Evolutionary conservation across 1,139 yeast species (phyloP), one percentile per base, ranked within the genome.

Genomic region (Hyphopichia pseudoburtonii): DNA sequence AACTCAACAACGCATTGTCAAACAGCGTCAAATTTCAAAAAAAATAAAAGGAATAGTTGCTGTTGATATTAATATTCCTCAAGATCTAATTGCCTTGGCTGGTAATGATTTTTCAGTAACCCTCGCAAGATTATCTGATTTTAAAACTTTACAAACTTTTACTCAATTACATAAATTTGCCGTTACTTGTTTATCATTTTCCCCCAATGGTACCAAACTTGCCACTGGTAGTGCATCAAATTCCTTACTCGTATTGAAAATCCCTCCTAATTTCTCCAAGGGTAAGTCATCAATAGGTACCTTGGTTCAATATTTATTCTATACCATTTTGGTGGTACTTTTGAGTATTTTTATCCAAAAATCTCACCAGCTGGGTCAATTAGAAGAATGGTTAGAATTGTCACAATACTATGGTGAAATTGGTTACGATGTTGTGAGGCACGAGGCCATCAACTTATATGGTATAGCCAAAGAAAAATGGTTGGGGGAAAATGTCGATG

Each of bases 181-280:
- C 9, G 82, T 90, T 36, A 90, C 97, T 0, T 73, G 78, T 35
- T 77, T 87, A 9, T 69, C 79, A 0, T 80, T 89, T 43, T 82
- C 87, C 12, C 83, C 87, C 8, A 75, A 80, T 49, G 90, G 92
- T 11, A 64, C 75, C 29, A 67, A 75, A 38, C 64, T 89, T 34
- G 95, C 90, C 1, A 78, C 90, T 12, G 85, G 82, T 0, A 84
- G 95, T 33, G 95, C 94, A 2, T 87, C 95, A 2, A 84, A 86
- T 44, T 75, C 88, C 1, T 75, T 89, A 28, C 78, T 74, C 45
- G 80, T 88, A 5, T 64, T 80, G 41, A 71, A 68, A 41, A 57
- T 87, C 17, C 90, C 94, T 3, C 62, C 61, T n/a, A 71, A 70
- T 19, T 69, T 69, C 44, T 64, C 74, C 2, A 57, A 57, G 10